phyloP scores from a whole-genome alignment of 768 basidiomycete genomes.

The Calocybe cyanea region DNA sequence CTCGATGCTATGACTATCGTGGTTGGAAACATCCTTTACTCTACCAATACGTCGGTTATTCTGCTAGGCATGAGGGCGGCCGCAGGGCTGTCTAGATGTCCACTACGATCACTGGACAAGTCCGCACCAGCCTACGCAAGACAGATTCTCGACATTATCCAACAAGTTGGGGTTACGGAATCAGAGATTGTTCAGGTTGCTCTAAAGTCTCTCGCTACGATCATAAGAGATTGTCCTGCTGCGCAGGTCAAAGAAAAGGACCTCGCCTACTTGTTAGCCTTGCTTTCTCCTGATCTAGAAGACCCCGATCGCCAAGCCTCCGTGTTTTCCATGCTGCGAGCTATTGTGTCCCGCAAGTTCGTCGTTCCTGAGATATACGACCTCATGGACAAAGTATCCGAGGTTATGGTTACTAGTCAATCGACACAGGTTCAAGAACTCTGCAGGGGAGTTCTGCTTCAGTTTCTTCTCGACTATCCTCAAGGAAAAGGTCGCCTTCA shows the following conservation, averaged over 20 bases:
- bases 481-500: slow-evolving; percentile 90
- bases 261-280: slow-evolving; percentile 78
- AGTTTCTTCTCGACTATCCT: slow-evolving; percentile 96
- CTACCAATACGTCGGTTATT: slow-evolving; percentile 71
- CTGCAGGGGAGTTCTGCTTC: slow-evolving; percentile 82
- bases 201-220: slow-evolving; percentile 78
- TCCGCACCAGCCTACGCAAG: slow-evolving; percentile 80
- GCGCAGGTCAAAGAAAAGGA: slow-evolving; percentile 88
- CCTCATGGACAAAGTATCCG: slow-evolving; percentile 88
- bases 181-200: slow-evolving; percentile 88
- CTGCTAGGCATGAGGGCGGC: slow-evolving; percentile 74
- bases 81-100: slow-evolving; percentile 79
- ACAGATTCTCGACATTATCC: slow-evolving; percentile 81
- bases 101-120: slow-evolving; percentile 67
- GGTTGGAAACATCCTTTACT: slow-evolving; percentile 91
- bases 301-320: slow-evolving; percentile 82
- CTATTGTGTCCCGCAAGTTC: slow-evolving; percentile 87
- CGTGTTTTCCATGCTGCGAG: slow-evolving; percentile 84
- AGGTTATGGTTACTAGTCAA: slow-evolving; percentile 92
- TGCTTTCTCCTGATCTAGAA: slow-evolving; percentile 87
- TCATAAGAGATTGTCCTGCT: slow-evolving; percentile 85
- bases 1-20: slow-evolving; percentile 83
- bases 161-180: slow-evolving; percentile 80
- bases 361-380: slow-evolving; percentile 97
- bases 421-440: slow-evolving; percentile 88